Percentiles rank a stretch among this genome's conserved stretches.
These are phyloP conservation scores for Asclepias syriaca DNA, from an alignment of 257 asterid species.

Conservation along the genomic window DNA sequence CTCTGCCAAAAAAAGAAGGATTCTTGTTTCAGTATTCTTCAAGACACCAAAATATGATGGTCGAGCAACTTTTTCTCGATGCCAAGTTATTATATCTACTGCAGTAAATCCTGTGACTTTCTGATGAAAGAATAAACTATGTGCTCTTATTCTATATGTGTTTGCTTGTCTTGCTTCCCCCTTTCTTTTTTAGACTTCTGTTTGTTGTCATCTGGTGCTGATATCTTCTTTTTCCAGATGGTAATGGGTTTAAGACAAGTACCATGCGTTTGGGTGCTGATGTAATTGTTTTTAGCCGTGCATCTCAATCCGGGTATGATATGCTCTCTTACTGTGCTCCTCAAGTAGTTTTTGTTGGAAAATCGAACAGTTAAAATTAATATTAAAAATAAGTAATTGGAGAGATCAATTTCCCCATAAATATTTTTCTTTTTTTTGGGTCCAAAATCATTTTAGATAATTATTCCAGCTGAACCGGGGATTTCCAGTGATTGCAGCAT, in stretches of 20 bases:
- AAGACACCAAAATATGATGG: background rate
- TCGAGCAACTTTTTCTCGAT: background rate
- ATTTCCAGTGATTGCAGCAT: background rate
- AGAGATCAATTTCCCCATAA: slow-evolving; percentile 1
- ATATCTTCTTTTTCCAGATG: slow-evolving; percentile 46
- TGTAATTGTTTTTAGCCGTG: slow-evolving; percentile 76
- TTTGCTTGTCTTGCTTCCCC: background rate
- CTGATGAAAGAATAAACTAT: background rate
- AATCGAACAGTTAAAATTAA: background rate
- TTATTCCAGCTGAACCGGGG: background rate
- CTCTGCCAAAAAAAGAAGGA: background rate
- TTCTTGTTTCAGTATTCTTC: background rate
- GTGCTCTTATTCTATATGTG: background rate
- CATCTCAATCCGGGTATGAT: slow-evolving; percentile 61
- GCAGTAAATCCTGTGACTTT: background rate
- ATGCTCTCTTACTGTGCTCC: slow-evolving; percentile 21
- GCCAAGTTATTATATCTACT: background rate
- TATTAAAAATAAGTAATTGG: background rate
- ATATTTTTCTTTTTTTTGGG: background rate
- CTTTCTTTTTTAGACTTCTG: background rate
- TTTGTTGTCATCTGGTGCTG: slow-evolving; percentile 1
- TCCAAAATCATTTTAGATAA: background rate
- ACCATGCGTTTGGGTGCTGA: slow-evolving; percentile 97
- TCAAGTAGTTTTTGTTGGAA: slow-evolving; percentile 1
- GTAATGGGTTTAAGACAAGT: slow-evolving; percentile 97